phyloP scores from a whole-genome alignment of 2,329 filamentous ascomycete species.

The Huntiella decipiens region DNA sequence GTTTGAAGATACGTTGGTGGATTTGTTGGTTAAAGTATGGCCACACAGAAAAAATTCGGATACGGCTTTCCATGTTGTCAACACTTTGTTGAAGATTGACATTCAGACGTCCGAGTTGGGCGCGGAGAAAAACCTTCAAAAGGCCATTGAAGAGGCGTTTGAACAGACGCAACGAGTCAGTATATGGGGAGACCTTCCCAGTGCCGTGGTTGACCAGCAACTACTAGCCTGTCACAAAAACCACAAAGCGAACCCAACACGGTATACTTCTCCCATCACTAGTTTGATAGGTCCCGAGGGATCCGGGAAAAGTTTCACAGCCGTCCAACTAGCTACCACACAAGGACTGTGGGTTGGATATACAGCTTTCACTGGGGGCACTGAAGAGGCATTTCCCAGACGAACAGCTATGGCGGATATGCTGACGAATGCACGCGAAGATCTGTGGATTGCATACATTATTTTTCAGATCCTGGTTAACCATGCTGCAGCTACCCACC shows the following conservation, averaged over 20 bases:
- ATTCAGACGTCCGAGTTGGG: background rate
- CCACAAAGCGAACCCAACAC: slow-evolving; percentile 7
- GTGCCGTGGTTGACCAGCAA: slow-evolving; percentile 1
- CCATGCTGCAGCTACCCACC: background rate
- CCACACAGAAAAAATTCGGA: slow-evolving; percentile 1
- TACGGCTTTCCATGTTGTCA: slow-evolving; percentile 4
- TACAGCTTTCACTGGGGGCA: slow-evolving; percentile 2
- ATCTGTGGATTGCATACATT: slow-evolving; percentile 8
- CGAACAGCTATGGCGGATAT: slow-evolving; percentile 8
- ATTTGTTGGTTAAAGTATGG: slow-evolving; percentile 7
- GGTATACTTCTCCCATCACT: slow-evolving; percentile 8
- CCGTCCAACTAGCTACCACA: slow-evolving; percentile 4
- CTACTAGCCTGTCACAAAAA: slow-evolving; percentile 3
- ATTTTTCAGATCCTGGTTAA: slow-evolving; percentile 8
- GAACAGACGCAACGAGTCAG: slow-evolving; percentile 5
- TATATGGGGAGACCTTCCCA: slow-evolving; percentile 9
- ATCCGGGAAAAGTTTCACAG: slow-evolving; percentile 7
- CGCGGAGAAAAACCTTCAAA: background rate
- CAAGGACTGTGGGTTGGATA: slow-evolving; percentile 9
- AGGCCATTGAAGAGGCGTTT: slow-evolving; percentile 6
- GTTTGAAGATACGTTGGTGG: slow-evolving; percentile 8
- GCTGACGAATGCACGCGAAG: slow-evolving; percentile 6
- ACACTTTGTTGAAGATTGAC: slow-evolving; percentile 5
- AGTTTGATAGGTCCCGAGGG: slow-evolving; percentile 8
- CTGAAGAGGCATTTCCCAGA: slow-evolving; percentile 2